Conservation (phyloP, 129 eudicot species). For the Lonicera japonica region DNA sequence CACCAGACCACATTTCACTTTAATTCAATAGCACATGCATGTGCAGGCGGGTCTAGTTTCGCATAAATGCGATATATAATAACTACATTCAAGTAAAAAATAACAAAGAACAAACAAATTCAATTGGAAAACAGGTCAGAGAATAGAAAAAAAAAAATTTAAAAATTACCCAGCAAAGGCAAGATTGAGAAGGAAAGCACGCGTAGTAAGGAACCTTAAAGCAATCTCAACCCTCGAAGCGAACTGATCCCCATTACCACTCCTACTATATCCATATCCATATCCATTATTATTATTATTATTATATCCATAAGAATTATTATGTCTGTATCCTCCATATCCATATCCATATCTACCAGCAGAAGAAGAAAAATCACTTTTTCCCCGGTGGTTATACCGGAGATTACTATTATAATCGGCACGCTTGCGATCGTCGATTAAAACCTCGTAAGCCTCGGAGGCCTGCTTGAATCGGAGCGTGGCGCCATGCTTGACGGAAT, state of each 20-base stretch:
- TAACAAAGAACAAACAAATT: too few relatives aligned
- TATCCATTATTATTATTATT: too few relatives aligned
- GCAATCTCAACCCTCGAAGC: constrained; percentile 29
- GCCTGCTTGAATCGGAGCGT: constrained; percentile 74
- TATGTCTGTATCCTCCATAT: constrained; percentile 28
- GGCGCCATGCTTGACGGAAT: constrained; percentile 52
- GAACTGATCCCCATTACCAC: constrained; percentile 14
- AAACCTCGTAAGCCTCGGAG: constrained; percentile 82
- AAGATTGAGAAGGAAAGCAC: constrained; percentile 66
- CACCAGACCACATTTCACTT: too few relatives aligned
- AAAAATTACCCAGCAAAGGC: constrained; percentile 62
- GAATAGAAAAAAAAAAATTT: too few relatives aligned
- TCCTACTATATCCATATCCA: constrained; percentile 9
- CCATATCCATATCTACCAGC: constrained; percentile 10
- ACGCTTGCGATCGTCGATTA: constrained; percentile 75
- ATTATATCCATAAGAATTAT: neutral
- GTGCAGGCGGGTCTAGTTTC: too few relatives aligned
- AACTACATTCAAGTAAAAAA: too few relatives aligned
- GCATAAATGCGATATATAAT: too few relatives aligned
- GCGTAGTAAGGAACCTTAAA: constrained; percentile 48
- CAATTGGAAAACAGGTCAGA: too few relatives aligned
- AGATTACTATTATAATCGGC: constrained; percentile 66
- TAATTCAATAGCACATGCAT: too few relatives aligned
- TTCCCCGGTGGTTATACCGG: constrained; percentile 7
- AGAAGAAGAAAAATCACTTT: neutral